Evolutionary conservation across 2,329 filamentous ascomycete genomes (phyloP).

Genomic region (Arthrobotrys iridis): DNA sequence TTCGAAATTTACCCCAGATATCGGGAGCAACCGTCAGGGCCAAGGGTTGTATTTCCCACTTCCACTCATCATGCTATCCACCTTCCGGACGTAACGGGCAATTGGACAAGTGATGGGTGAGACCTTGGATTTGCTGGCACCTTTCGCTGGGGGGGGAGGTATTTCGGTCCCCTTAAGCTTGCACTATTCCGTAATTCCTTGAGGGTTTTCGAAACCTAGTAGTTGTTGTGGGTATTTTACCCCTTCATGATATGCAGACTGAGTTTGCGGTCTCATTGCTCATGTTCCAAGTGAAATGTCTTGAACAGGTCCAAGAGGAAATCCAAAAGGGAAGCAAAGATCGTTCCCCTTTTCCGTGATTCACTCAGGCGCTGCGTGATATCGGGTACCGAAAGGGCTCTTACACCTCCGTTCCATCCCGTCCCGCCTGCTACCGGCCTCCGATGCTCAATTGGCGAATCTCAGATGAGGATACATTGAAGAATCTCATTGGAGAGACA

Average conservation of each 20-base stretch:
- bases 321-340: not conserved
- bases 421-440: constrained; percentile 34
- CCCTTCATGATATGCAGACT: constrained; percentile 7
- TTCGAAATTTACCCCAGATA: constrained; percentile 47
- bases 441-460: constrained; percentile 22
- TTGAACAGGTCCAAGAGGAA: not conserved
- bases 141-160: not conserved
- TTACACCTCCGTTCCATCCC: constrained; percentile 22
- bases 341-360: constrained; percentile 1
- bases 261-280: constrained; percentile 5
- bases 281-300: constrained; percentile 4
- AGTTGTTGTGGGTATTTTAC: not conserved
- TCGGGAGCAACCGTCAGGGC: constrained; percentile 45
- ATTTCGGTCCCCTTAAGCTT: constrained; percentile 12
- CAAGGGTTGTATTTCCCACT: constrained; percentile 12
- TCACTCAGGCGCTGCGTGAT: not conserved
- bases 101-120: constrained; percentile 28
- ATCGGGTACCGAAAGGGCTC: constrained; percentile 19
- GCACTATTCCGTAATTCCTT: not conserved
- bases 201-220: constrained; percentile 32
- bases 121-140: constrained; percentile 37
- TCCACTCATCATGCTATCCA: not conserved
- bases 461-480: not conserved
- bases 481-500: not conserved
- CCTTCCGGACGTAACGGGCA: constrained; percentile 5